Base-by-base conservation (phyloP, 768 basidiomycete genomes). In the Strobilomyces confusus region DNA sequence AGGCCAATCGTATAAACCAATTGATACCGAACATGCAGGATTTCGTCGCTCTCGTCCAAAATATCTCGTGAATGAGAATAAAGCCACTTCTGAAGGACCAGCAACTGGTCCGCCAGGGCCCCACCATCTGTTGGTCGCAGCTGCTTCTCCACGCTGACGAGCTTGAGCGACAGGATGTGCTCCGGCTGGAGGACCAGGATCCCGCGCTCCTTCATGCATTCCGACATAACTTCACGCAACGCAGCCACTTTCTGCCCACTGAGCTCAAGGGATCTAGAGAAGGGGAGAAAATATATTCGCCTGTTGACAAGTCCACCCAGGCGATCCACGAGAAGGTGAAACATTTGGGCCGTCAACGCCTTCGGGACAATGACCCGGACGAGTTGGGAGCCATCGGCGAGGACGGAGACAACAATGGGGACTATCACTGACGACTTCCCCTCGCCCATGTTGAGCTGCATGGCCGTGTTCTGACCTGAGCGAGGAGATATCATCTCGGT, bases 401-500 rank as follows among this genome's bases (percentile, higher is more conserved):
- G n/a, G n/a, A n/a, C n/a, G n/a, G n/a, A n/a, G n/a, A n/a, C n/a
- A n/a, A 72, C 63, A 29, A 80, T 65, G 0, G 81, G 81, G 2
- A 81, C 70, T 19, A 82, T 74, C 2, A 73, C 74, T 3, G 40
- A 41, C 1, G 40, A 41, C 15, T 41, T 41, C 15, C 40, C 40
- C 15, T 41, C 40, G n/a, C n/a, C n/a, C n/a, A n/a, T n/a, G n/a
- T n/a, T n/a, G n/a, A n/a, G n/a, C n/a, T n/a, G n/a, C n/a, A 77
- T 65, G 7, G 71, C 61, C 0, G 74, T 73, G 44, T 77, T 82
- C 7, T 56, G 14, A 3, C 55, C 52, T 0, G 64, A 70, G 1
- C 49, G 51, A 0, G 81, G 80, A 0, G 59, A 48, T 23, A 78
- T 76, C 81, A 82, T 81, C 45, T 79, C 72, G 4, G 58, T 48